Base-by-base conservation (phyloP, 495 filamentous ascomycete genomes). In the Tuber borchii region DNA sequence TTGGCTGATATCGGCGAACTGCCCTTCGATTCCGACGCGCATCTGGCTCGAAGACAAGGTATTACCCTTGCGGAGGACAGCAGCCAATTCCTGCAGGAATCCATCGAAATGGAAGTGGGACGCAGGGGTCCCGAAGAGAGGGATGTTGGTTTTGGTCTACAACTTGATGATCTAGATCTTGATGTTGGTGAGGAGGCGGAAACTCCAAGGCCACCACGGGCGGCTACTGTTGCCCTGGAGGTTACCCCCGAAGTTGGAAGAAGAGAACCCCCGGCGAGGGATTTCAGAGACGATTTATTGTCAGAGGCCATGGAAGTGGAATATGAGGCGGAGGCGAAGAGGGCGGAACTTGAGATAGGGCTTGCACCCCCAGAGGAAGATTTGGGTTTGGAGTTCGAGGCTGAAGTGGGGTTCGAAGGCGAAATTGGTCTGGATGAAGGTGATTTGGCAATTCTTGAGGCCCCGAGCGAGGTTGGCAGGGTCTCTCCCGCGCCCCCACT, bases 41-140 rank as follows among this genome's bases (percentile, higher is more conserved):
- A 86, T 86, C 42, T 89, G 88, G 75, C 87, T 86, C 45, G 90
- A 86, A 82, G 90, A 87, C 72, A 90, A 81, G 87, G 92, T 84
- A 90, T 90, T 74, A 89, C 89, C 77, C 82, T 90, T 31, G 86
- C 76, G 6, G 78, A 88, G 73, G 88, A 89, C 79, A 93, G 90
- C 80, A 91, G 93, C 56, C 56, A 79, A 78, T 89, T 92, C 39
- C 85, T 93, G 44, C 88, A 91, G 22, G 90, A 92, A 69, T 87
- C 86, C 40, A 90, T 87, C 48, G 88, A 85, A 68, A 85, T 87
- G 17, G 74, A 76, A 14, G 75, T 81, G 69, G 73, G 76, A 4
- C 71, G 74, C 19, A 87, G 89, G 17, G 85, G 87, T 39, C 79
- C 88, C 46, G 85, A 79, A 39, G 78, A 56, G 26, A 46, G 26